Evolutionary conservation across 768 basidiomycete species (phyloP), one percentile per base, ranked within the genome.

Genomic region (Mycena rosella): DNA sequence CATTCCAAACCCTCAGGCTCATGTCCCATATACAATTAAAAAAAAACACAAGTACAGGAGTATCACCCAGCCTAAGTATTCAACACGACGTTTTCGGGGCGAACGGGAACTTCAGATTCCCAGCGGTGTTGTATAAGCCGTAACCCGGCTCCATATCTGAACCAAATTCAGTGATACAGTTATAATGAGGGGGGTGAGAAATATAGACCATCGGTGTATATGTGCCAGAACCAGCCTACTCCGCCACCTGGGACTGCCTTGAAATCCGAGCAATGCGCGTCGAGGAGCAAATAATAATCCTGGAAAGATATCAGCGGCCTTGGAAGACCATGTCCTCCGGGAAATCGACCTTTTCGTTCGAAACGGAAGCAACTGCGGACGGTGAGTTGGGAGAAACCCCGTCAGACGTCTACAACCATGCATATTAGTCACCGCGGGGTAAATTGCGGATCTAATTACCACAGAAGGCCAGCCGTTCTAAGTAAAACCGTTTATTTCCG

Each of bases 171-270:
- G 58, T 11, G 27, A 14, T 18, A 45, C 24, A 45, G 2, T 24
- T 6, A 22, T 17, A n/a, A n/a, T 34, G 13, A 4, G 9, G 18
- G 29, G 6, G 22, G 17, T 49, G 32, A 17, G 6, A 18, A 13
- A 10, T 36, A 14, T 20, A 49, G 57, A 66, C 77, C 65, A 73
- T 93, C 93, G 2, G 88, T 88, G 73, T 93, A 93, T 60, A 93
- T 89, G 74, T 94, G 93, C 29, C 90, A 91, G 72, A 94, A 94
- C 93, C 92, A 94, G 14, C 92, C 91, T 38, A 93, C 79, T 26
- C 91, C 91, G 24, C 91, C 91, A 3, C 85, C 85, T 18, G 78
- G 74, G 27, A 86, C 85, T 0, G 69, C 73, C 78, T 94, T 94
- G 73, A 94, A 82, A 71, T 88, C 83, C 13, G 80, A 72, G 73